Evolutionary conservation across 148 eudicot genomes (phyloP), one percentile per base, ranked within the genome.

Genomic region (Persicaria tinctoria): DNA sequence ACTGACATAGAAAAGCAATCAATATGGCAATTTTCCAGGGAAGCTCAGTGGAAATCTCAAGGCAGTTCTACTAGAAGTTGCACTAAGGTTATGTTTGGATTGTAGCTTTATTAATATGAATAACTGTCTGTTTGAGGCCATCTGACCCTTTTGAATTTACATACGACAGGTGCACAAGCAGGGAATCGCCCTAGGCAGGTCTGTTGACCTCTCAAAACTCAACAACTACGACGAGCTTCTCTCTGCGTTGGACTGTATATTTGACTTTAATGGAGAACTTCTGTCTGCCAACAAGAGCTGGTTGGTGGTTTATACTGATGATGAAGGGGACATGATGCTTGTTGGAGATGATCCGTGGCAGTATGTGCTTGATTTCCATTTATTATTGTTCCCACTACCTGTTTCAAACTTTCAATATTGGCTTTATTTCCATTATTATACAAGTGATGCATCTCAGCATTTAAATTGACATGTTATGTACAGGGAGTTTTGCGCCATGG

Each of bases 331-430:
- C 76, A 90, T 88, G 99, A 95, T 95, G 99, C 93, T 95, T 57
- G 97, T 92, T 68, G 99, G 99, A 77, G 99, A 95, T 76, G 99
- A 95, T 75, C 99, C 99, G 1, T 95, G 99, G 99, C 88, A 82
- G 99, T 95, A 89, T 72, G 70, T 13, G 18, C 47, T 66, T 32
- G 41, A 0, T 12, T 27, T 9, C 68, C 68, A 23, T 60, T 23
- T 27, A 4, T 5, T 8, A 20, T 5, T 16, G 0, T 59, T 59
- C 64, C 32, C 20, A 7, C 38, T 59, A 32, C 41, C 41, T 2
- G 41, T 32, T 32, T 32, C 41, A 32, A 32, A 32, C 41, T 32
- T 32, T 32, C 41, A 32, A 32, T 32, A 32, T 2, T 32, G 41
- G 4, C 7, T 59, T 17, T 7, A 17, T 8, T 59, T 59, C 1